Base-by-base conservation (phyloP, 495 filamentous ascomycete genomes). In the Penicillium dipodomyicola region DNA sequence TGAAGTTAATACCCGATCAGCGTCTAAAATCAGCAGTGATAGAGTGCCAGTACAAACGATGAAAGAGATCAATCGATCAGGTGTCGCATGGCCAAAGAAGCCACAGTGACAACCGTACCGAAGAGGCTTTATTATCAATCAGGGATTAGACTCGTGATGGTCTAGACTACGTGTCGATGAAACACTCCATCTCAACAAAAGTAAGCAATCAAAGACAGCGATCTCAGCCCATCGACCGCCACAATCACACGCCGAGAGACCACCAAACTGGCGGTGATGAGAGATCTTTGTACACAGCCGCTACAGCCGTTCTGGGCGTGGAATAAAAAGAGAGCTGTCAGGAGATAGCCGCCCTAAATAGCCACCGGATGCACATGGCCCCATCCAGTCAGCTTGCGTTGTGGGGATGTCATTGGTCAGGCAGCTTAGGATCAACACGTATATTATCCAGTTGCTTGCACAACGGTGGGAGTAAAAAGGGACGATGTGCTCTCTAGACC, bases 171-270 rank as follows among this genome's bases (percentile, higher is more conserved):
- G 11, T 15, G 25, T 15, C n/a, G 25, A 42, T 43, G 25, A 20
- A 52, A 37, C 32, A 20, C 47, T 11, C 6, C 30, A 37, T 33
- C 17, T n/a, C 32, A 33, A 22, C 32, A n/a, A 20, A 35, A 30
- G 41, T 14, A 39, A 64, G 56, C 63, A 58, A 68, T 58, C 58
- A 66, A 59, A 61, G 52, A 46, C 41, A 39, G 14, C 50, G 19
- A 56, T 49, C 37, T 56, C 32, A 49, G 19, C 47, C 45, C 35
- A 32, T 43, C 25, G 23, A 41, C 48, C 60, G 62, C 65, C 65
- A 65, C 65, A 60, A 61, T 65, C 65, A 67, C 65, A 65, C 47
- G 27, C 49, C 60, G 51, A 58, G 52, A 58, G 48, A 49, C 45
- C 45, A 52, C 42, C 60, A 20, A 32, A 62, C 58, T 35, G 54